These are phyloP conservation scores for Pyrenophora tritici-repentis DNA, from an alignment of 2,329 filamentous ascomycete species.

Conservation along the genomic window DNA sequence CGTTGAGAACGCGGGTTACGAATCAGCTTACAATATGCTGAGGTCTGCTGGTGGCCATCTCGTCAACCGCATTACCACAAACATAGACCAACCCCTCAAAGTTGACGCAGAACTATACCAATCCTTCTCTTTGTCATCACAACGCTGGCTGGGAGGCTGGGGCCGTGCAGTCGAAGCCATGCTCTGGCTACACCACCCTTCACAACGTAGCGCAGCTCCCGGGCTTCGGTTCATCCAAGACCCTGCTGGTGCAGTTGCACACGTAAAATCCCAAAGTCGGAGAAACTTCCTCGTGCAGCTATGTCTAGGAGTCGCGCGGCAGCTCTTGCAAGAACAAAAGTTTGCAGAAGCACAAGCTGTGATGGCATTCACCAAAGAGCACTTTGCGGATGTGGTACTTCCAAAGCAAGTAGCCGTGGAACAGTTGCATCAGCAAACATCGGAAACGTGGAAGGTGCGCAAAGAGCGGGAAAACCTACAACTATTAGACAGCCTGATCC, in stretches of 20 bases:
- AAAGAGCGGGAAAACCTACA: conserved; percentile 30
- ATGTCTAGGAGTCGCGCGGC: conserved; percentile 37
- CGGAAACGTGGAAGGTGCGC: conserved; percentile 4
- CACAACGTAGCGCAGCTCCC: conserved; percentile 19
- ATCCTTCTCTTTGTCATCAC: conserved; percentile 27
- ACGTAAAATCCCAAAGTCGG: conserved; percentile 15
- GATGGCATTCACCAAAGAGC: conserved; percentile 37
- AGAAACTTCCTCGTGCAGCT: conserved; percentile 36
- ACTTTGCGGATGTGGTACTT: conserved; percentile 41
- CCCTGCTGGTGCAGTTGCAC: conserved; percentile 21
- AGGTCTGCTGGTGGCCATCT: conserved; percentile 32
- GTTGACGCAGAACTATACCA: conserved; percentile 28
- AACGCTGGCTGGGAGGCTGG: conserved; percentile 31
- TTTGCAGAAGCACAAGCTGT: conserved; percentile 36
- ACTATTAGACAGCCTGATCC: conserved; percentile 32
- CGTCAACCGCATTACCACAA: conserved; percentile 30
- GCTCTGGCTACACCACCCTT: conserved; percentile 40
- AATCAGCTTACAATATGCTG: conserved; percentile 16
- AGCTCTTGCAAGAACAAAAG: conserved; percentile 35
- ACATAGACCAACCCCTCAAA: conserved; percentile 7
- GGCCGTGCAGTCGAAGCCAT: conserved; percentile 30
- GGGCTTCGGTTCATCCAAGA: conserved; percentile 34
- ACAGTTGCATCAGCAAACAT: conserved; percentile 3
- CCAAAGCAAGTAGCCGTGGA: conserved; percentile 12
- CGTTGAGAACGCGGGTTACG: conserved; percentile 15